Base-by-base conservation (phyloP, 2,329 filamentous ascomycete species). In the Raffaelea arxii region DNA sequence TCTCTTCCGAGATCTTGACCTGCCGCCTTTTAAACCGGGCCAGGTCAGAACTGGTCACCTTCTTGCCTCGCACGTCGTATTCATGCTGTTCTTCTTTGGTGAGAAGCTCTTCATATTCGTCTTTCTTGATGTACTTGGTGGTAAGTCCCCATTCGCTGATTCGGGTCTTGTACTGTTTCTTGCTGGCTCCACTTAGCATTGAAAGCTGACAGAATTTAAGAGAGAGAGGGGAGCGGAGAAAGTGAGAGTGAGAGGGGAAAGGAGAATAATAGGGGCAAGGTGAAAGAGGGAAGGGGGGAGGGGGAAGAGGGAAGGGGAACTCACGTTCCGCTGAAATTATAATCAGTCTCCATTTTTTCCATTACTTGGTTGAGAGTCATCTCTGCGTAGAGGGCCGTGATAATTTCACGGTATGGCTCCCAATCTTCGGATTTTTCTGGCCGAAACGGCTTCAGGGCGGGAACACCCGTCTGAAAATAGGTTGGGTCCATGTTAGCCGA, bases 341-440 rank as follows among this genome's bases (percentile, higher is more conserved):
- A 55, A 1, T 46, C 47, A 12, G 32, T 39, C 35, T 62, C 51
- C 60, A 62, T 62, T 32, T 65, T 59, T n/a, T 57, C 56, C 56
- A 65, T 65, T 25, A 63, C 63, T 11, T 64, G 59, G 25, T 63
- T 62, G 18, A 65, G 55, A 50, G 62, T 66, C 51, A 64, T 60
- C 21, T 55, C 54, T 30, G 51, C 56, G 51, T 62, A 62, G 7
- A 61, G 51, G 18, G 55, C 48, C 6, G 54, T 52, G 36, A 62
- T 61, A 44, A 54, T 43, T 6, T 54, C 55, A 6, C 54, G 52
- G 47, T 59, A 61, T 3, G 58, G 56, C 49, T 62, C 60, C 60
- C 60, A 62, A 49, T 62, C 59, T 41, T 60, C 58, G 9, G 58
- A 46, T 46, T 55, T 58, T 37, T 51, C 49, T 2, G 60, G 60